A percentile compares a stretch with the other conserved stretches of the same genome.
phyloP scores from a whole-genome alignment of 352 stramenopile genomes.

The Globisporangium heterothallicum region DNA sequence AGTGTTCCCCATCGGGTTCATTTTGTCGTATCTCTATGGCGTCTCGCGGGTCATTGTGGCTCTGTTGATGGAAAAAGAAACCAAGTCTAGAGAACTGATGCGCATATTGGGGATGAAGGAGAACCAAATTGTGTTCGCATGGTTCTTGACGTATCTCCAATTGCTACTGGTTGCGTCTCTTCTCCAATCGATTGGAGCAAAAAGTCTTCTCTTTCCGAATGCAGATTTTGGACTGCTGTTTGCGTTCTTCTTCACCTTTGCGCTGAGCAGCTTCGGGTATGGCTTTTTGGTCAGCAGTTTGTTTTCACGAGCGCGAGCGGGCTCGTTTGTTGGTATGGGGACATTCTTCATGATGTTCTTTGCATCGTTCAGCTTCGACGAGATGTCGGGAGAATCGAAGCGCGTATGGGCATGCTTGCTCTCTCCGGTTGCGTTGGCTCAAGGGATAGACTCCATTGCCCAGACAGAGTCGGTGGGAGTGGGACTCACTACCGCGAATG shows the following conservation, averaged over 20 bases:
- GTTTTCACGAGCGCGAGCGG: conserved; percentile 48
- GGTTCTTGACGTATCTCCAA: conserved; percentile 77
- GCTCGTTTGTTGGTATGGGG: conserved; percentile 66
- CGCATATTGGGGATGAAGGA: conserved; percentile 88
- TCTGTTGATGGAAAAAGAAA: conserved; percentile 93
- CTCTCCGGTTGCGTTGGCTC: conserved; percentile 62
- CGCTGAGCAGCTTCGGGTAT: conserved; percentile 71
- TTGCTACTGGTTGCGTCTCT: conserved; percentile 43
- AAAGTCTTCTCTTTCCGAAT: conserved; percentile 37
- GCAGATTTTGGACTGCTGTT: conserved; percentile 40
- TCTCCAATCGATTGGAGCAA: conserved; percentile 35
- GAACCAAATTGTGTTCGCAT: conserved; percentile 37
- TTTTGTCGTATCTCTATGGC: conserved; percentile 91
- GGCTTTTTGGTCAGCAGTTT: conserved; percentile 68
- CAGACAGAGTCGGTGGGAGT: conserved; percentile 46
- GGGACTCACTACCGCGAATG: conserved; percentile 37
- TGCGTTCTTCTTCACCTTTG: conserved; percentile 72
- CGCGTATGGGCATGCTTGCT: conserved; percentile 39
- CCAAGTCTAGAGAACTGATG: conserved; percentile 86
- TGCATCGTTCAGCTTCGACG: conserved; percentile 69
- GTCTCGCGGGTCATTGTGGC: conserved; percentile 86
- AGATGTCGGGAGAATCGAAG: conserved; percentile 23
- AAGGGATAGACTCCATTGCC: conserved; percentile 61
- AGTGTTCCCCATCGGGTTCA: conserved; percentile 87
- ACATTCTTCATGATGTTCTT: conserved; percentile 81